These are phyloP conservation scores for Baudoinia panamericana DNA, from an alignment of 495 filamentous ascomycete genomes.

Conservation along the genomic window DNA sequence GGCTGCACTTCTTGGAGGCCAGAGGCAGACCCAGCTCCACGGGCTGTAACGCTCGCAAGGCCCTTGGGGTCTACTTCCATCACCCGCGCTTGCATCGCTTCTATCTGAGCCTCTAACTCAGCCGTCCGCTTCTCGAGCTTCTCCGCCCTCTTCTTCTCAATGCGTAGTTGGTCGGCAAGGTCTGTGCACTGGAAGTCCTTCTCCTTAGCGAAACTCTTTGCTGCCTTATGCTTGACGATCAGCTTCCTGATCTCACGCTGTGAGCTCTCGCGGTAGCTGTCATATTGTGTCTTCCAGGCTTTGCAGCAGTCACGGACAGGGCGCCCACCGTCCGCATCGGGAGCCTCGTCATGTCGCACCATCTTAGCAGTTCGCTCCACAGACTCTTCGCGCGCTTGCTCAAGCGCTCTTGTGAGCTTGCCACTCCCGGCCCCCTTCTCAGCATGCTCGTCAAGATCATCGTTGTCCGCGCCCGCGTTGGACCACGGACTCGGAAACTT, in stretches of 20 bases:
- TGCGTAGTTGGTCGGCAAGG: conserved; percentile 55
- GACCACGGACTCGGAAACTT: conserved; percentile 54
- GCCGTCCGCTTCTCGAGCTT: conserved; percentile 26
- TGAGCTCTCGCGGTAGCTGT: conserved; percentile 66
- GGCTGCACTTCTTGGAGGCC: too few species aligned
- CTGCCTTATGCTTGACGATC: conserved; percentile 44
- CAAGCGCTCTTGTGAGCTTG: conserved; percentile 41
- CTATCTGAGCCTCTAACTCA: conserved; percentile 25
- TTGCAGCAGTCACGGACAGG: conserved; percentile 74
- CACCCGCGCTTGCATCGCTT: conserved; percentile 10
- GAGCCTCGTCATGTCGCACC: not conserved
- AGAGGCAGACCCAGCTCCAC: too few species aligned
- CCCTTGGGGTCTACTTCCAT: too few species aligned
- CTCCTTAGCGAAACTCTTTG: conserved; percentile 77
- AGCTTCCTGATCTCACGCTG: conserved; percentile 50
- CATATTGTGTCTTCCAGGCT: conserved; percentile 89
- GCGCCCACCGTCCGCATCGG: conserved; percentile 38
- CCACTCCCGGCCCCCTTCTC: conserved; percentile 29
- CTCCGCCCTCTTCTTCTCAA: conserved; percentile 45
- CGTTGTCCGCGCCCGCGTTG: not conserved
- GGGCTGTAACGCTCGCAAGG: too few species aligned
- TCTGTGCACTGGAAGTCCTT: conserved; percentile 73
- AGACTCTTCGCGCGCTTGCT: conserved; percentile 24
- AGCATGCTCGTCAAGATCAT: not conserved
- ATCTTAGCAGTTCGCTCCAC: not conserved